These are phyloP conservation scores for Takashimella koratensis DNA, from an alignment of 1,284 basidiomycete species.

Conservation along the genomic window DNA sequence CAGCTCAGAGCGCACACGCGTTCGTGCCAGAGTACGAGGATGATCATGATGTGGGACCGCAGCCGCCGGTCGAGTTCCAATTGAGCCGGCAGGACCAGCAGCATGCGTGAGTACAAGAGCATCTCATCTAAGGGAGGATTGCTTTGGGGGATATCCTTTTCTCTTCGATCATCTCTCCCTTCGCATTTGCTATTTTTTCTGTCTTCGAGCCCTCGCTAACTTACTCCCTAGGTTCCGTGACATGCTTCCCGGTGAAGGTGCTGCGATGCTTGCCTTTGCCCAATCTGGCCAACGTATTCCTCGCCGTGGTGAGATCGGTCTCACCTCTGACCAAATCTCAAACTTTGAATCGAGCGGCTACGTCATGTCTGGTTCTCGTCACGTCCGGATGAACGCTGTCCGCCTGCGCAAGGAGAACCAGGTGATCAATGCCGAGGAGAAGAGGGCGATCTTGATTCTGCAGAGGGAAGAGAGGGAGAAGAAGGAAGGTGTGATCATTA, in stretches of 20 bases:
- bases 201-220: not conserved
- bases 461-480: slow-evolving; percentile 89
- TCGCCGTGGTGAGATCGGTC: slow-evolving; percentile 95
- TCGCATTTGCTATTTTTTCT: no score
- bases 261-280: slow-evolving; percentile 93
- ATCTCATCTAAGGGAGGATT: no score
- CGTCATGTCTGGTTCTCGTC: slow-evolving; percentile 94
- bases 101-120: slow-evolving; percentile 51
- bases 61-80: slow-evolving; percentile 45
- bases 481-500: slow-evolving; percentile 64
- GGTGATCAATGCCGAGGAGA: slow-evolving; percentile 96
- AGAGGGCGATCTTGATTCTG: slow-evolving; percentile 85
- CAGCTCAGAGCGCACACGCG: slow-evolving; percentile 2
- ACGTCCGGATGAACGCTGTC: slow-evolving; percentile 94
- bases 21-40: slow-evolving; percentile 51
- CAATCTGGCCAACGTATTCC: slow-evolving; percentile 89
- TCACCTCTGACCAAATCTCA: slow-evolving; percentile 81
- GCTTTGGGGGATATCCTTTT: no score
- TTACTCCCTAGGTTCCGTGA: slow-evolving; percentile 59
- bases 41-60: slow-evolving; percentile 68
- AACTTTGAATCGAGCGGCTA: slow-evolving; percentile 86
- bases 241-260: slow-evolving; percentile 88
- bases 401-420: slow-evolving; percentile 97
- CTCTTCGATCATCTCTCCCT: no score
- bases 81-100: slow-evolving; percentile 59